Evolutionary conservation across 306 rosid species (phyloP).

Genomic region (Boehmeria nivea): DNA sequence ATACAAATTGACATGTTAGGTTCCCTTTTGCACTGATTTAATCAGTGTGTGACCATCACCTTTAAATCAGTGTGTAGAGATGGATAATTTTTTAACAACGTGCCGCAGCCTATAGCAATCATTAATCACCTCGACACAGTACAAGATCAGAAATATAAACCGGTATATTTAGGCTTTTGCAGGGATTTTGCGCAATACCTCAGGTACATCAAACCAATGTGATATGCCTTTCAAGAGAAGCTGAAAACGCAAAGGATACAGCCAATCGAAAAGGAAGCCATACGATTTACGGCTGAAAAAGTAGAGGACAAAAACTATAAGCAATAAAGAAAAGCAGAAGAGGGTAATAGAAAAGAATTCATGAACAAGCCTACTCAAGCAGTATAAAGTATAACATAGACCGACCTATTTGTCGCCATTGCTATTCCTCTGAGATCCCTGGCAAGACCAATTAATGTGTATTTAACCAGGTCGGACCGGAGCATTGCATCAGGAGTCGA

Average conservation of each 20-base stretch:
- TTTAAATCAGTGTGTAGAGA: too few relatives aligned
- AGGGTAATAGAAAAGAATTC: not conserved
- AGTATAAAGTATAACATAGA: not conserved
- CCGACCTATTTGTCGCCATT: conserved; percentile 86
- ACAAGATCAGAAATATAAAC: too few relatives aligned
- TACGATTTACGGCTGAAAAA: conserved; percentile 76
- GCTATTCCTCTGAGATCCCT: conserved; percentile 97
- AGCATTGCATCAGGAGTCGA: conserved; percentile 82
- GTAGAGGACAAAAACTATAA: conserved; percentile 3
- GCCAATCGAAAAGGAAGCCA: conserved; percentile 94
- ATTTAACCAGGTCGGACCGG: conserved; percentile 80
- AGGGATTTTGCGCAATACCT: conserved; percentile 41
- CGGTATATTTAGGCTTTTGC: too few relatives aligned
- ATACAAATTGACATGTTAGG: too few relatives aligned
- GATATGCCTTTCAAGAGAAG: conserved; percentile 83
- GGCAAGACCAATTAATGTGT: conserved; percentile 77
- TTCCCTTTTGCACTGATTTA: too few relatives aligned
- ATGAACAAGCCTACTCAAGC: not conserved
- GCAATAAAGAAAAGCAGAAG: not conserved
- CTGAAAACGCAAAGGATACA: conserved; percentile 81
- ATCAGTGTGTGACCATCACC: too few relatives aligned
- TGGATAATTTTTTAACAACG: too few relatives aligned
- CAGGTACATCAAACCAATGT: conserved; percentile 87
- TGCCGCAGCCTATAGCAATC: too few relatives aligned
- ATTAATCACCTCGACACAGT: not conserved